Conservation (phyloP, 73 alveolate species). For the Stentor roeselii region DNA sequence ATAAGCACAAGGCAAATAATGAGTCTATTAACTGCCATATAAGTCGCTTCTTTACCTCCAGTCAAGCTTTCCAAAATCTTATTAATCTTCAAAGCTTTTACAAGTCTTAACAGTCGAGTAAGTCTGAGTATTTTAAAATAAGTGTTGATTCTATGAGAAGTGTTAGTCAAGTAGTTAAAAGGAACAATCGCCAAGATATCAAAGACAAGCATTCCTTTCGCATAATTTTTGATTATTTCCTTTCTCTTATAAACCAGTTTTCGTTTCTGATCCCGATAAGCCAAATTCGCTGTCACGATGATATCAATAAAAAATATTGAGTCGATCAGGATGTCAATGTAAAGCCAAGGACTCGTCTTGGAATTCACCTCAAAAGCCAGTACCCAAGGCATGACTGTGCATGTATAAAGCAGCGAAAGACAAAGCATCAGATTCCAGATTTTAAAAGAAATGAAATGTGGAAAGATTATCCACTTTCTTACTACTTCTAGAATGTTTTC, state of each 20-base stretch:
- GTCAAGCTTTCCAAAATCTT: background rate
- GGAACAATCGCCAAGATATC: background rate
- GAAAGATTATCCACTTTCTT: background rate
- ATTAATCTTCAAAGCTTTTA: background rate
- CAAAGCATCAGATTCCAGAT: background rate
- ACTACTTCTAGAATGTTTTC: background rate
- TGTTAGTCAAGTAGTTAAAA: background rate
- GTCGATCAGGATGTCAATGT: background rate
- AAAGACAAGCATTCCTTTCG: background rate
- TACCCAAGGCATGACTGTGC: conserved; percentile 2
- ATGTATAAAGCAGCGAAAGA: background rate
- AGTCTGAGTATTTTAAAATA: background rate
- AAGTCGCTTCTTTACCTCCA: conserved; percentile 4
- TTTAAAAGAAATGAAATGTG: background rate
- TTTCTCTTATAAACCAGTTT: background rate
- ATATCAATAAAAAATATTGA: background rate
- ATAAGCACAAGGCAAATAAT: background rate
- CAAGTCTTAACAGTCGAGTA: background rate
- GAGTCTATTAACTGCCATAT: background rate
- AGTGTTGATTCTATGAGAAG: background rate
- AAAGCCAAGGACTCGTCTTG: background rate
- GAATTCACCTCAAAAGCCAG: background rate
- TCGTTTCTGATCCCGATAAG: background rate
- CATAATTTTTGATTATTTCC: too few species aligned
- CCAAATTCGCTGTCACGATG: background rate